Conservation (phyloP, 331 rosid genomes). For the Prunus yedoensis region DNA sequence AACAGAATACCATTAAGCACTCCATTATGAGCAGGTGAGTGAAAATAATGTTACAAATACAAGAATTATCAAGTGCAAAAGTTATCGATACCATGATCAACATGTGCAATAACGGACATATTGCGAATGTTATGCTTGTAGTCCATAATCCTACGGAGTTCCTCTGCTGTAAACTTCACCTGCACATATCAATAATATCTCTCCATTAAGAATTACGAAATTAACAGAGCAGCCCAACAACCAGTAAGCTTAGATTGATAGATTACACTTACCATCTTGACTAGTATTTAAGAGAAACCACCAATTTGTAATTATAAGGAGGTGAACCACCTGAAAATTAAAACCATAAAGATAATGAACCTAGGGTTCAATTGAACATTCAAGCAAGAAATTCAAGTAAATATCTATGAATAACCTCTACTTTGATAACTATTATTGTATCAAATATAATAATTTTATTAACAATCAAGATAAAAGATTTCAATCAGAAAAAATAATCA, state of each 20-base stretch:
- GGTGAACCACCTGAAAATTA: constrained; percentile 19
- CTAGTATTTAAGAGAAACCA: constrained; percentile 18
- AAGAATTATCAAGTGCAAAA: neutral
- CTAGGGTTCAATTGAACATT: neutral
- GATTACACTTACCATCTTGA: constrained; percentile 57
- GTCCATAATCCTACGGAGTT: constrained; percentile 83
- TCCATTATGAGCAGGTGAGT: neutral
- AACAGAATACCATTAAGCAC: neutral
- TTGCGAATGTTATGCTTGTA: constrained; percentile 76
- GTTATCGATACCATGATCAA: constrained; percentile 65
- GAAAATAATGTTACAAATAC: neutral
- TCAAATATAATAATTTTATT: neutral
- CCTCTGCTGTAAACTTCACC: constrained; percentile 94
- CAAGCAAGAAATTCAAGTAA: neutral
- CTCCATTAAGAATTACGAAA: neutral
- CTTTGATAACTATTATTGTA: neutral
- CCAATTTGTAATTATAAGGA: neutral
- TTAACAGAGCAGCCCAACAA: neutral
- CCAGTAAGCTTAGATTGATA: neutral
- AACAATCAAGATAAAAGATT: neutral
- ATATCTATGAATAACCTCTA: neutral
- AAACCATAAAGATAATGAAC: neutral
- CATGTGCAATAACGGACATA: constrained; percentile 95
- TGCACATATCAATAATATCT: constrained; percentile 29
- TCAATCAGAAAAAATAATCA: neutral